These are phyloP conservation scores for Pyrrhoderma lamaoense DNA, from an alignment of 1,284 basidiomycete genomes.

Conservation along the genomic window DNA sequence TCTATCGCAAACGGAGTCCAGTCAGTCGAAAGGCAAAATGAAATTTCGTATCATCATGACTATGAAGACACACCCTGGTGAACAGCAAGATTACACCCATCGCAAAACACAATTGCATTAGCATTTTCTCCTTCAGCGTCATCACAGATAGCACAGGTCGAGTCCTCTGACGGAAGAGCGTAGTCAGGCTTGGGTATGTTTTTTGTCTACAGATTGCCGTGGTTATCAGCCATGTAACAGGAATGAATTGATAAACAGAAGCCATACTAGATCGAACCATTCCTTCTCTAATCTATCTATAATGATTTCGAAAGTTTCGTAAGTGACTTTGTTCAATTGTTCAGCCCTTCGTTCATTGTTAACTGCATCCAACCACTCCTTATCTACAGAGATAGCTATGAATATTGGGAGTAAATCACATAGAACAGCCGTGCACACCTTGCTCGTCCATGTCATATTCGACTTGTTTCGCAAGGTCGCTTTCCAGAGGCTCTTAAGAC, in stretches of 20 bases:
- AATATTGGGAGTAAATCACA: neutral
- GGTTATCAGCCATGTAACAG: conserved; percentile 3
- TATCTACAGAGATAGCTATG: conserved; percentile 45
- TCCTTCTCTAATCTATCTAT: conserved; percentile 99
- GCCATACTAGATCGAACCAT: conserved; percentile 88
- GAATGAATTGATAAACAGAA: neutral
- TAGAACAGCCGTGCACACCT: conserved; percentile 39
- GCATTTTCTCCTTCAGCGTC: conserved; percentile 98
- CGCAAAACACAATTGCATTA: conserved; percentile 99
- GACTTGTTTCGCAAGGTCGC: conserved; percentile 86
- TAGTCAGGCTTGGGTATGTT: conserved; percentile 80
- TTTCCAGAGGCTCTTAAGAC: conserved; percentile 79
- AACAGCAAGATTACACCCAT: conserved; percentile 97
- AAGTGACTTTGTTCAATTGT: conserved; percentile 66
- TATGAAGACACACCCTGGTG: conserved; percentile 74
- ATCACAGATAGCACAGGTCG: conserved; percentile 94
- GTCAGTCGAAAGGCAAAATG: neutral
- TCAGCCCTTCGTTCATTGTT: conserved; percentile 82
- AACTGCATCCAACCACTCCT: conserved; percentile 88
- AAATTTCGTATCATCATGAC: neutral
- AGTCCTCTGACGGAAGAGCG: conserved; percentile 84
- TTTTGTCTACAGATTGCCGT: conserved; percentile 60
- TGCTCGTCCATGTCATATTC: conserved; percentile 99
- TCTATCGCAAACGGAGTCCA: conserved; percentile 53
- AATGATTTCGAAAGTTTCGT: conserved; percentile 91